These are phyloP conservation scores for Trametes cingulata DNA, from an alignment of 768 basidiomycete species.

Conservation along the genomic window DNA sequence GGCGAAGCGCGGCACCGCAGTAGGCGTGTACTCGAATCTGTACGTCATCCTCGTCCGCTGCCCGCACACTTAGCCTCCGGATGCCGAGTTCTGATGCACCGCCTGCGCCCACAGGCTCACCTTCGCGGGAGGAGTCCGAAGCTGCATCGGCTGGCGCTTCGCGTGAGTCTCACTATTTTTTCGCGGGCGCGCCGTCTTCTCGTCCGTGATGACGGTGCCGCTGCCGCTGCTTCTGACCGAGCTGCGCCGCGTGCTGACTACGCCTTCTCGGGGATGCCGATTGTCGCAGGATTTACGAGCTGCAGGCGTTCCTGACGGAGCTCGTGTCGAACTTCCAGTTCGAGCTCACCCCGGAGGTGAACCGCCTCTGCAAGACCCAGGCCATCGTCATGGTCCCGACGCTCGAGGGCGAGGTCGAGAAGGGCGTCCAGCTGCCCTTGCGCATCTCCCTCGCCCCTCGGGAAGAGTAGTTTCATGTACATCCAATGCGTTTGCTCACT, in stretches of 20 bases:
- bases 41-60: conserved; percentile 28
- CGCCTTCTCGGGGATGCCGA: background rate
- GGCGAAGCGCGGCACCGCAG: conserved; percentile 39
- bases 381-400: conserved; percentile 38
- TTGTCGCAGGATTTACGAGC: conserved; percentile 37
- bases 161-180: conserved; percentile 16
- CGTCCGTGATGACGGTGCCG: no score
- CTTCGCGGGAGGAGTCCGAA: conserved; percentile 29
- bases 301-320: conserved; percentile 62
- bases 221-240: no score
- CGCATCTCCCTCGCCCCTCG: conserved; percentile 24
- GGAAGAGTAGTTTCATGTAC: conserved; percentile 1
- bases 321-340: conserved; percentile 57
- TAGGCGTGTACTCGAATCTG: conserved; percentile 52
- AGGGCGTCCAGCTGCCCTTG: conserved; percentile 37
- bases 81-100: background rate
- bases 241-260: conserved; percentile 12
- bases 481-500: background rate
- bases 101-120: conserved; percentile 19
- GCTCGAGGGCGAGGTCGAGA: conserved; percentile 34
- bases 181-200: no score
- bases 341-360: conserved; percentile 31
- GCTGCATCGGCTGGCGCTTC: conserved; percentile 31
- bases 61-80: background rate
- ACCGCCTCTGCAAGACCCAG: conserved; percentile 32